phyloP scores from a whole-genome alignment of 1,284 basidiomycete genomes.

The Farysia itapuensis region DNA sequence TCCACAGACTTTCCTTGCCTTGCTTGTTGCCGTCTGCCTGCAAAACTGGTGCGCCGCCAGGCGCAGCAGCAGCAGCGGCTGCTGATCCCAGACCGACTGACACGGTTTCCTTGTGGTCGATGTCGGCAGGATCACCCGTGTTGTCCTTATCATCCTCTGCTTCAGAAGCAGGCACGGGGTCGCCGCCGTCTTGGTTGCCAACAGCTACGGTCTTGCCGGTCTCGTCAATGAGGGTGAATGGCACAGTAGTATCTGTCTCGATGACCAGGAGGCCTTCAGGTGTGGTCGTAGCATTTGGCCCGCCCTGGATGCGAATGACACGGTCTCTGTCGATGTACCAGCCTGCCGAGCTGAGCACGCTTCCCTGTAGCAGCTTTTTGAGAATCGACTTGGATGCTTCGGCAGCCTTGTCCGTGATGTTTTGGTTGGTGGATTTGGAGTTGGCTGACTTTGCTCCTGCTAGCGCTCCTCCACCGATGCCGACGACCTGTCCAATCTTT shows the following conservation, averaged over 20 bases:
- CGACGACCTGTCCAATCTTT: conserved; percentile 44
- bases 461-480: conserved; percentile 44
- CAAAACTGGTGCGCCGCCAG: conserved; percentile 14
- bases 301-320: conserved; percentile 42
- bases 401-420: conserved; percentile 20
- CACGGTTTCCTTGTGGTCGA: conserved; percentile 6
- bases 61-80: conserved; percentile 8
- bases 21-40: conserved; percentile 18
- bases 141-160: conserved; percentile 9
- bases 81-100: conserved; percentile 15
- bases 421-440: conserved; percentile 29
- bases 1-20: conserved; percentile 29
- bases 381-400: conserved; percentile 36
- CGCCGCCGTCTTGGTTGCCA: conserved; percentile 31
- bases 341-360: conserved; percentile 44
- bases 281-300: conserved; percentile 34
- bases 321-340: conserved; percentile 51
- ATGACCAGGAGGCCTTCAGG: conserved; percentile 49
- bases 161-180: conserved; percentile 10
- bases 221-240: conserved; percentile 38
- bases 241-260: conserved; percentile 38
- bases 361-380: conserved; percentile 39
- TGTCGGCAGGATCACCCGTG: conserved; percentile 25
- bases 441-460: conserved; percentile 13
- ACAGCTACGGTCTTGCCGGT: conserved; percentile 38